phyloP scores from a whole-genome alignment of 2,329 filamentous ascomycete genomes.

The Tolypocladium album region DNA sequence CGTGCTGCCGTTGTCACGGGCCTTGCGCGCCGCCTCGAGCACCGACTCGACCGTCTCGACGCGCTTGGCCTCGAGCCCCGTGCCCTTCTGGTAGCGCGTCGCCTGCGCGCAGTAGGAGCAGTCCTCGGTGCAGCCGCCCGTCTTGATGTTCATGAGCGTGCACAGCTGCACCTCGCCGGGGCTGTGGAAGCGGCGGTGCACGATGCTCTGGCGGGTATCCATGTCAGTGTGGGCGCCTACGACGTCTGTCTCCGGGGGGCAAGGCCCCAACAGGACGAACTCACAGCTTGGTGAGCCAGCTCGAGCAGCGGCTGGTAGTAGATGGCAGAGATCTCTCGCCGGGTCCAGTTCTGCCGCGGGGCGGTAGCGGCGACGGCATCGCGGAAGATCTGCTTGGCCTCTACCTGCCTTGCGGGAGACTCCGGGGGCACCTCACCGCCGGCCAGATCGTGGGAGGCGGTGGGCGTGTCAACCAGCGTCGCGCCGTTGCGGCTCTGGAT shows the following conservation, averaged over 20 bases:
- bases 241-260: not conserved
- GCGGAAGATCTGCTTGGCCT: slow-evolving; percentile 23
- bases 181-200: slow-evolving; percentile 80
- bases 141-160: slow-evolving; percentile 95
- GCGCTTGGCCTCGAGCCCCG: slow-evolving; percentile 70
- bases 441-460: slow-evolving; percentile 1
- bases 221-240: slow-evolving; percentile 1
- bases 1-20: slow-evolving; percentile 75
- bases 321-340: slow-evolving; percentile 69
- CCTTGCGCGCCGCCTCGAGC: slow-evolving; percentile 63
- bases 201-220: slow-evolving; percentile 41
- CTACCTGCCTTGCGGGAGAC: slow-evolving; percentile 1
- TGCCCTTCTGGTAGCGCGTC: slow-evolving; percentile 64
- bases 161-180: slow-evolving; percentile 81
- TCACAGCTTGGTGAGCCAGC: slow-evolving; percentile 62
- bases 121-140: slow-evolving; percentile 83
- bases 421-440: slow-evolving; percentile 1
- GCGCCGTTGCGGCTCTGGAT: slow-evolving; percentile 2
- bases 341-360: slow-evolving; percentile 67
- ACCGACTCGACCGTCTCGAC: slow-evolving; percentile 73
- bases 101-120: slow-evolving; percentile 91
- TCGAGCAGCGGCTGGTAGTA: slow-evolving; percentile 77
- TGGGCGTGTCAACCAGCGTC: slow-evolving; percentile 7
- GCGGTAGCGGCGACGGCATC: slow-evolving; percentile 48
- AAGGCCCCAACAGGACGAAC: slow-evolving; percentile 9